A percentile compares a stretch with the other conserved stretches of the same genome.
These are phyloP conservation scores for Saccharomycopsis oosterbeekiorum DNA, from an alignment of 805 yeast genomes.

Conservation along the genomic window DNA sequence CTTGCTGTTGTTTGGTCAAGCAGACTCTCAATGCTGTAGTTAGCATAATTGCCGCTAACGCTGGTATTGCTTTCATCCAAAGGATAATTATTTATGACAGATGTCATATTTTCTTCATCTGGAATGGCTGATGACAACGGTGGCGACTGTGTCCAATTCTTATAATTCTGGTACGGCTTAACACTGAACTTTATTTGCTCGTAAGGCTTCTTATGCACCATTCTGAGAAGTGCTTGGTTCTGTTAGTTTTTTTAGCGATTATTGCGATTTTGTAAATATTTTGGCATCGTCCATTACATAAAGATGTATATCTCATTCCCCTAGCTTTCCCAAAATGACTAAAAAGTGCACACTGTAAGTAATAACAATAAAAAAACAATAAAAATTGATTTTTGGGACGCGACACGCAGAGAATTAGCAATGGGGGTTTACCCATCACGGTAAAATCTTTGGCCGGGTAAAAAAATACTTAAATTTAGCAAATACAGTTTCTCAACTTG, in stretches of 20 bases:
- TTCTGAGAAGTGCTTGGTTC: background rate
- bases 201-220: conserved; percentile 6
- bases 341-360: background rate
- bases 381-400: too few relatives aligned
- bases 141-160: background rate
- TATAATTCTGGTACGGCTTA: background rate
- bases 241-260: background rate
- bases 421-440: too few relatives aligned
- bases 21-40: background rate
- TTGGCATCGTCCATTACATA: background rate
- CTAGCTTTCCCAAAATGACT: background rate
- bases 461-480: too few relatives aligned
- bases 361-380: background rate
- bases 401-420: too few relatives aligned
- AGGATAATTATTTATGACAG: background rate
- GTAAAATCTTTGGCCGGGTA: too few relatives aligned
- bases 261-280: background rate
- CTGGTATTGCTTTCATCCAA: background rate
- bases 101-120: background rate
- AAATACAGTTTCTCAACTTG: too few relatives aligned
- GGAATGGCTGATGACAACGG: background rate
- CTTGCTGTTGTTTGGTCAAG: background rate
- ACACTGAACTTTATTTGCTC: conserved; percentile 10
- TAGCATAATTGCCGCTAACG: background rate
- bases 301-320: background rate